Conservation (phyloP, 257 asterid species). For the Cinchona pubescens region DNA sequence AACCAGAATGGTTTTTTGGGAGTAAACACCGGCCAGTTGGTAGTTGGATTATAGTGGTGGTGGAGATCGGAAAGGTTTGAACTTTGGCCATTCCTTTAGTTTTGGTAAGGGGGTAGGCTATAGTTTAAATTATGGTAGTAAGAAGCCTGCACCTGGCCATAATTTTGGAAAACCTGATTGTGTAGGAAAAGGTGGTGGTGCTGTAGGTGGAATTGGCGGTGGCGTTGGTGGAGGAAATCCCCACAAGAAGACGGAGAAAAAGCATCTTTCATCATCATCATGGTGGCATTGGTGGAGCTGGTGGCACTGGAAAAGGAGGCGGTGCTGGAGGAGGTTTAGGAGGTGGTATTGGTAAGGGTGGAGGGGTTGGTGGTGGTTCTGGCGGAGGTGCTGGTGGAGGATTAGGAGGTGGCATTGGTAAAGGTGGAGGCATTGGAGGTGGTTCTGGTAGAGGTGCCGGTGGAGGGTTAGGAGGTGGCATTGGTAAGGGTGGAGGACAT, state of each 20-base stretch:
- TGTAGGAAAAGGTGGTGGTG: conserved; percentile 18
- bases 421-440: conserved; percentile 15
- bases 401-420: conserved; percentile 11
- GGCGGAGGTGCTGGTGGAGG: conserved; percentile 4
- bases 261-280: conserved; percentile 4
- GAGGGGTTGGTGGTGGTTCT: conserved; percentile 9
- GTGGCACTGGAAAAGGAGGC: conserved; percentile 11
- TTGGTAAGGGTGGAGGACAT: conserved; percentile 1
- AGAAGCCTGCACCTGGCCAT: background rate
- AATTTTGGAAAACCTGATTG: conserved; percentile 18
- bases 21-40: conserved; percentile 11
- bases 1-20: conserved; percentile 23
- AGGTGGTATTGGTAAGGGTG: conserved; percentile 15
- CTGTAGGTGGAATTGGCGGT: conserved; percentile 13
- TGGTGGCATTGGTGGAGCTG: background rate
- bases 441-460: conserved; percentile 12
- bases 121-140: background rate
- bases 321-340: conserved; percentile 15
- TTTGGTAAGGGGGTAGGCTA: conserved; percentile 15
- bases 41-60: background rate
- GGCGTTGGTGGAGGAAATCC: conserved; percentile 15
- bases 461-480: conserved; percentile 8
- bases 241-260: background rate
- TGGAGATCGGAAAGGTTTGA: background rate
- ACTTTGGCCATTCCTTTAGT: conserved; percentile 13